Evolutionary conservation across 306 rosid genomes (phyloP), one percentile per base, ranked within the genome.

Genomic region (Boehmeria nivea): DNA sequence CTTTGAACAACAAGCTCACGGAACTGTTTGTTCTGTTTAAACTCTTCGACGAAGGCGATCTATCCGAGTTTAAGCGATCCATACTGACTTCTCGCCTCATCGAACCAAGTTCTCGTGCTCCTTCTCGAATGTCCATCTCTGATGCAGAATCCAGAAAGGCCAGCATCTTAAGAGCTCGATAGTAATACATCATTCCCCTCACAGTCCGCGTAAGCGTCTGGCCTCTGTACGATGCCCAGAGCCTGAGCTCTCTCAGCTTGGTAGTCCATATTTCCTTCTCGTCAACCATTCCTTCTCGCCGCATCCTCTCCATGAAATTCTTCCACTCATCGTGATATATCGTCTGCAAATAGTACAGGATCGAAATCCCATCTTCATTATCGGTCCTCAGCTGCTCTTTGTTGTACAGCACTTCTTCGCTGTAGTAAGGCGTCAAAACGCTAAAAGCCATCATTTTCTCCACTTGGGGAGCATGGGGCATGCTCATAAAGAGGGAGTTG

Each of bases 401-500:
- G 79, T 72, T 78, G 73, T 17, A 81, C 53, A 83, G n/a, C 25
- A 87, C 96, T 12, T 91, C 98, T 57, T 87, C 99, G 54, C 67
- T 84, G 48, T 87, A 91, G 71, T 91, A 91, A 15, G 98, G 98
- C 46, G 98, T 91, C 28, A 87, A 65, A 55, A 91, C 96, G 76
- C 99, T 87, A 68, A 91, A 91, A 42, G 96, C 82, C 89, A 91
- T 74, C 96, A 91, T 91, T 68, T 91, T 91, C 95, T 87, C 96
- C 64, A 87, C 99, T 65, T 80, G 96, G 50, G 99, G 99, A 15
- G 99, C 96, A 63, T 77, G 99, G 59, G 96, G 99, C 76, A 91
- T 82, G 74, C 73, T 80, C 99, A 91, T 91, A 66, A 91, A 91
- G 54, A 91, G 82, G 24, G 99, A 91, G 77, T 87, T 91, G 58